Percentiles rank a stretch among this genome's conserved stretches.
Conservation (phyloP, 2,329 filamentous ascomycete genomes). For the Colletotrichum destructivum region DNA sequence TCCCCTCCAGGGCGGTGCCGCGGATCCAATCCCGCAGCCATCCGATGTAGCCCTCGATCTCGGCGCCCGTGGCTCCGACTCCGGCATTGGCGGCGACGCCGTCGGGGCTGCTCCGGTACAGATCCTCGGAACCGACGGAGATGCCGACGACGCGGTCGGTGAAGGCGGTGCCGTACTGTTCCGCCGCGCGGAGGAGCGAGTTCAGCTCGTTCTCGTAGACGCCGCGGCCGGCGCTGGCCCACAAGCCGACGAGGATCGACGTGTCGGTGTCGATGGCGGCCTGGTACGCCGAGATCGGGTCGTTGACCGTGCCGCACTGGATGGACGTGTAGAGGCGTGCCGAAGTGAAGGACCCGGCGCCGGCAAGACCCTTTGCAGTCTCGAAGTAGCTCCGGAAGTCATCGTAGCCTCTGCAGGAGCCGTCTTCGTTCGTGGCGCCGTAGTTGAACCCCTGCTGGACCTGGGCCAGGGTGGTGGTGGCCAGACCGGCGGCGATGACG, state of each 20-base stretch:
- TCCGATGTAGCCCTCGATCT: conserved; percentile 70
- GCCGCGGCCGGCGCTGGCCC: conserved; percentile 57
- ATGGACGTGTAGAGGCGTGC: conserved; percentile 41
- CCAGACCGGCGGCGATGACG: conserved; percentile 20
- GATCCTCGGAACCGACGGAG: conserved; percentile 69
- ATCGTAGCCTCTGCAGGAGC: conserved; percentile 35
- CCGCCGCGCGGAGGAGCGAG: conserved; percentile 64
- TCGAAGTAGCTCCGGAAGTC: conserved; percentile 40
- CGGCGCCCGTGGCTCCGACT: conserved; percentile 55
- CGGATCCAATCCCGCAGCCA: conserved; percentile 67
- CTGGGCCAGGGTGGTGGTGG: conserved; percentile 29
- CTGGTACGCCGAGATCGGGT: conserved; percentile 80
- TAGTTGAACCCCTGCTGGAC: conserved; percentile 41
- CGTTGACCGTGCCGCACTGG: conserved; percentile 37
- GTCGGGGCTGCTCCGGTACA: conserved; percentile 60
- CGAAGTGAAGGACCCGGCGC: conserved; percentile 28
- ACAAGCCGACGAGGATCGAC: conserved; percentile 68
- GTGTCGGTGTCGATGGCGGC: conserved; percentile 66
- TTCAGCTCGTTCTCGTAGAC: conserved; percentile 63
- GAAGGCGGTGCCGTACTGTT: conserved; percentile 57
- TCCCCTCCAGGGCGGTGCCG: conserved; percentile 50
- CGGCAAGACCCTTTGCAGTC: conserved; percentile 30
- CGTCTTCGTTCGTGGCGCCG: conserved; percentile 40
- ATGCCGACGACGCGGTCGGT: conserved; percentile 66
- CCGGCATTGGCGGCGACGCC: conserved; percentile 36